These are phyloP conservation scores for Tetracladium setigerum DNA, from an alignment of 495 filamentous ascomycete genomes.

Conservation along the genomic window DNA sequence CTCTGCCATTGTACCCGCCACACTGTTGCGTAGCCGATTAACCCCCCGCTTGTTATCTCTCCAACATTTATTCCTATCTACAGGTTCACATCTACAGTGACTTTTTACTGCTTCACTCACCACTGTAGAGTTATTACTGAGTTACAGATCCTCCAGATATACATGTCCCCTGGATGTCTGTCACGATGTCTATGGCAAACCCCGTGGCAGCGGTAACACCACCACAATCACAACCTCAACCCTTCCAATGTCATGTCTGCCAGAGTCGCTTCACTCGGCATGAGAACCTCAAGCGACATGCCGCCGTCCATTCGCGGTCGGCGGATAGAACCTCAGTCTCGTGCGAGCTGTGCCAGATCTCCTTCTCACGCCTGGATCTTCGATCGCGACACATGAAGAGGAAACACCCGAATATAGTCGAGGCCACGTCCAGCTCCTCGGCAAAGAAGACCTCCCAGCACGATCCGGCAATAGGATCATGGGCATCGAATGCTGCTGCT, in stretches of 20 bases:
- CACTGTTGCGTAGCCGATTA: too few species aligned
- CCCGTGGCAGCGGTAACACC: not conserved
- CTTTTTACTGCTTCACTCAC: too few species aligned
- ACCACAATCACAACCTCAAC: conserved; percentile 15
- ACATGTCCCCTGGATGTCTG: not conserved
- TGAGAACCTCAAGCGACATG: conserved; percentile 34
- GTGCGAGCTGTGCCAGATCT: conserved; percentile 25
- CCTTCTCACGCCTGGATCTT: conserved; percentile 28
- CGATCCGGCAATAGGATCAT: not conserved
- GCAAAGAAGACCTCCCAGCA: conserved; percentile 7
- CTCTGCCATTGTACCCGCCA: too few species aligned
- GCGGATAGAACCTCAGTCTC: conserved; percentile 19
- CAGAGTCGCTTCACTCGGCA: conserved; percentile 30
- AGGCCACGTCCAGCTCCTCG: not conserved
- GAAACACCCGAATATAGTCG: conserved; percentile 27
- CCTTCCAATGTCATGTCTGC: conserved; percentile 30
- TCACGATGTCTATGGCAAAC: conserved; percentile 1
- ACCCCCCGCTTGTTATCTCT: too few species aligned
- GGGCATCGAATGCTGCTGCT: too few species aligned
- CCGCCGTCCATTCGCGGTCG: conserved; percentile 25
- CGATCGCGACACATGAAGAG: conserved; percentile 30
- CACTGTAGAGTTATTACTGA: too few species aligned
- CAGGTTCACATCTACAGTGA: too few species aligned
- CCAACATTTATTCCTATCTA: too few species aligned
- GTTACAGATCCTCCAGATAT: too few species aligned